Evolutionary conservation across 352 stramenopile species (phyloP).

Genomic region (Phytophthora palmivora): DNA sequence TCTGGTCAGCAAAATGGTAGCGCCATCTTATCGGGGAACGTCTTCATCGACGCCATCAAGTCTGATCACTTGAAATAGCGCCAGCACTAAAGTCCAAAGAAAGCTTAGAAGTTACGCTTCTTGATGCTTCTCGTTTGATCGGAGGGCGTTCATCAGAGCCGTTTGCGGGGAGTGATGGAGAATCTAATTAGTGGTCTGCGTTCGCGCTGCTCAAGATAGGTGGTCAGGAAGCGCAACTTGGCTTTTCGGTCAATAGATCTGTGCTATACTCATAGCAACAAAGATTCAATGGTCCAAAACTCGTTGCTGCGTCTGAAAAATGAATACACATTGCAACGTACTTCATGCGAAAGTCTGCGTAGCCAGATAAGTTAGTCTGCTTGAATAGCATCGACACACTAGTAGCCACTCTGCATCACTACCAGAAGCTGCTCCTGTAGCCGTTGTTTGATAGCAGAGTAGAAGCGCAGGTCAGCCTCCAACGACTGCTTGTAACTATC

Average conservation of each 20-base stretch:
- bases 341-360: constrained; percentile 6
- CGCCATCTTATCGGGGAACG: constrained; percentile 28
- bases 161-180: constrained; percentile 4
- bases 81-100: constrained; percentile 8
- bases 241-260: no score
- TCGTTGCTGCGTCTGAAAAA: constrained; percentile 8
- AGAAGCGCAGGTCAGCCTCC: constrained; percentile 72
- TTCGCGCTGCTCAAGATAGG: background rate
- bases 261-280: background rate
- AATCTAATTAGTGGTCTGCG: background rate
- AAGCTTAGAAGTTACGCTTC: constrained; percentile 1
- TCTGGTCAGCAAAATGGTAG: constrained; percentile 20
- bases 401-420: constrained; percentile 73
- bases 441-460: constrained; percentile 76
- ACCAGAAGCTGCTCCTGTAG: constrained; percentile 76
- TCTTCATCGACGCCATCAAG: no score
- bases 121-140: background rate
- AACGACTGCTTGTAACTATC: constrained; percentile 65
- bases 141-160: constrained; percentile 5
- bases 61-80: constrained; percentile 30
- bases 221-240: no score
- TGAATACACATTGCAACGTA: constrained; percentile 17
- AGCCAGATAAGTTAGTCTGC: constrained; percentile 34
- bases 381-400: constrained; percentile 16
- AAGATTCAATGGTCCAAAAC: background rate